Evolutionary conservation across 352 stramenopile species (phyloP).

Genomic region (Globisporangium emineosum): DNA sequence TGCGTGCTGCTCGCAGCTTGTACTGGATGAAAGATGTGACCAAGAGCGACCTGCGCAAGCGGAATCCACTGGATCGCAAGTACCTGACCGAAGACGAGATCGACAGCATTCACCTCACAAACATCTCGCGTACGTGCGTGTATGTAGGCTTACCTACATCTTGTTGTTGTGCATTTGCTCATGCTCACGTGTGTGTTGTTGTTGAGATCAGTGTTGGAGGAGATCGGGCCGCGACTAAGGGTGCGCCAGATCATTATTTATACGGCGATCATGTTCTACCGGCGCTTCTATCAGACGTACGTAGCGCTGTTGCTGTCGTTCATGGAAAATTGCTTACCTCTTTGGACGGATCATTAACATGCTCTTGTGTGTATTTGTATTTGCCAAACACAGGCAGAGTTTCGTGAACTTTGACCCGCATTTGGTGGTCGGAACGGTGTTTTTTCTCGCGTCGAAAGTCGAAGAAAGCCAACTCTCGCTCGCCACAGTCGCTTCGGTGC

Average conservation of each 20-base stretch:
- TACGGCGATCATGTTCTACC: slow-evolving; percentile 88
- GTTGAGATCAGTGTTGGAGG: slow-evolving; percentile 60
- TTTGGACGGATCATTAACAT: neutral
- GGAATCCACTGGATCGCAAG: slow-evolving; percentile 73
- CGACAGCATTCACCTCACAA: slow-evolving; percentile 86
- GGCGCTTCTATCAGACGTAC: slow-evolving; percentile 88
- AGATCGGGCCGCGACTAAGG: slow-evolving; percentile 74
- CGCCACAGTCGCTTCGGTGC: slow-evolving; percentile 69
- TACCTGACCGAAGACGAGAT: slow-evolving; percentile 81
- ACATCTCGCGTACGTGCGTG: slow-evolving; percentile 63
- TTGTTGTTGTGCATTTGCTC: neutral
- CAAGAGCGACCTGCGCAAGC: slow-evolving; percentile 69
- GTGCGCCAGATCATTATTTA: slow-evolving; percentile 91
- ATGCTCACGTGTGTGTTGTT: neutral
- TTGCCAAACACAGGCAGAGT: slow-evolving; percentile 60
- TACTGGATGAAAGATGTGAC: slow-evolving; percentile 90
- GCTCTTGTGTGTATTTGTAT: neutral
- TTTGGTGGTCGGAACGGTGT: slow-evolving; percentile 79
- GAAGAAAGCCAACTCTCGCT: slow-evolving; percentile 85
- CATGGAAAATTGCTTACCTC: neutral
- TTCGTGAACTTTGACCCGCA: slow-evolving; percentile 89
- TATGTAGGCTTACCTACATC: neutral
- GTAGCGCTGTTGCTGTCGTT: slow-evolving; percentile 2
- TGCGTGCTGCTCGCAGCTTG: slow-evolving; percentile 30
- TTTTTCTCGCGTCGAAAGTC: slow-evolving; percentile 86